Base-by-base conservation (phyloP, 2,329 filamentous ascomycete genomes). In the Microcyclospora pomicola region DNA sequence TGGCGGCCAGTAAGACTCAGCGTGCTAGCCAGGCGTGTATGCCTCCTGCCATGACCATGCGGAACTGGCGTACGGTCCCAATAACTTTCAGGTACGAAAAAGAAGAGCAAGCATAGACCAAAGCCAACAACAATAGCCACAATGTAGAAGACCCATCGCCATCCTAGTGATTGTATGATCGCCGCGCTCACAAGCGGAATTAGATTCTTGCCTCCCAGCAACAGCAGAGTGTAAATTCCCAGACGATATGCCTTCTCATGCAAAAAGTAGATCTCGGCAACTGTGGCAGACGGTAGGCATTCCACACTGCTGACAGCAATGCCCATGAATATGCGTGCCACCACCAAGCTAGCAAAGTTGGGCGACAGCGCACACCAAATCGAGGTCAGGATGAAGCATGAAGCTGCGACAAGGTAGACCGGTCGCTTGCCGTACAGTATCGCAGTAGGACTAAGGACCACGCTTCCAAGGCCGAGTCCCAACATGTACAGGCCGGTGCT, bases 401-500 rank as follows among this genome's bases (percentile, higher is more conserved):
- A 61, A 27, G 82, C 73, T 13, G 84, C 79, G 19, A 70, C 68
- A 15, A 96, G 72, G 56, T 96, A 96, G 0, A 96, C 83, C 0
- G 87, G 86, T 10, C 88, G 72, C 61, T 96, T 96, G 1, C 88
- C 91, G 42, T 66, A 95, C 0, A 95, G 57, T 43, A 96, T 95
- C 24, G 88, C 88, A 0, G 87, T 95, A 0, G 88, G 91, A 0
- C 83, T 91, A 51, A 82, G 79, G 37, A 96, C 55, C 6, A 95
- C 78, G 13, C 78, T 85, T 2, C 88, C 88, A 1, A 95, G 51
- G 1, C 87, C 88, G 30, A 96, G 65, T 0, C 91, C 91, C 73
- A 94, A 71, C 87, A 96, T 95, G 63, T 85, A 95, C 11, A 95
- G 64, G 1, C 87, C 87, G 0, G 87, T 94, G 0, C 88, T 96